These are phyloP conservation scores for Yamadazyma sp. DNA, from an alignment of 805 yeast genomes.

Conservation along the genomic window DNA sequence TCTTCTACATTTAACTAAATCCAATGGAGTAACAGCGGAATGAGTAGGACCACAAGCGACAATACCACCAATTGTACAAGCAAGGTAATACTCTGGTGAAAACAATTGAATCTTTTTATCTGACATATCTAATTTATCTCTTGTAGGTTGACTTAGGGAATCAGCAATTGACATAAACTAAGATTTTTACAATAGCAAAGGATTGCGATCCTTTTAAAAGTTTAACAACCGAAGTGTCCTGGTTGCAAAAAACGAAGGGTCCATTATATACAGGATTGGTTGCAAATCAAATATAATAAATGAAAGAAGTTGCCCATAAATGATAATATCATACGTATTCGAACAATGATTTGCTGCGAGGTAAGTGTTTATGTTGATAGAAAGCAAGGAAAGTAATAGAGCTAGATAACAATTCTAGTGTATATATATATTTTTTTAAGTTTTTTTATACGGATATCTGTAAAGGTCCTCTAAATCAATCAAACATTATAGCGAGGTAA, in stretches of 20 bases:
- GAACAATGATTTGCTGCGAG: no score
- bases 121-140: slow-evolving; percentile 20
- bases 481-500: slow-evolving; percentile 3
- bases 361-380: no score
- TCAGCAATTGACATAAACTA: slow-evolving; percentile 20
- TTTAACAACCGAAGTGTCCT: slow-evolving; percentile 3
- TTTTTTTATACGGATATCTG: no score
- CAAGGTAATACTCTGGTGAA: slow-evolving; percentile 61
- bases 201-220: slow-evolving; percentile 1
- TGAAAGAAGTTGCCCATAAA: no score
- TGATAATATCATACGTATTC: no score
- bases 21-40: slow-evolving; percentile 88
- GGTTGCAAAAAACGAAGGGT: not conserved
- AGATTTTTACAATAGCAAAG: not conserved
- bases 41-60: slow-evolving; percentile 97
- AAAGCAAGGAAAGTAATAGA: no score
- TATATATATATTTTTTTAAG: no score
- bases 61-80: slow-evolving; percentile 77
- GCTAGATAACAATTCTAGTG: no score
- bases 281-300: no score
- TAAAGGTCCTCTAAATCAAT: no score
- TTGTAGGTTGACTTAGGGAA: slow-evolving; percentile 27
- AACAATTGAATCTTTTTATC: slow-evolving; percentile 43
- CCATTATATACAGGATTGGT: no score
- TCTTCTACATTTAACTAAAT: slow-evolving; percentile 87